Evolutionary conservation across 768 basidiomycete species (phyloP), one percentile per base, ranked within the genome.

Genomic region (Tremella fuciformis): DNA sequence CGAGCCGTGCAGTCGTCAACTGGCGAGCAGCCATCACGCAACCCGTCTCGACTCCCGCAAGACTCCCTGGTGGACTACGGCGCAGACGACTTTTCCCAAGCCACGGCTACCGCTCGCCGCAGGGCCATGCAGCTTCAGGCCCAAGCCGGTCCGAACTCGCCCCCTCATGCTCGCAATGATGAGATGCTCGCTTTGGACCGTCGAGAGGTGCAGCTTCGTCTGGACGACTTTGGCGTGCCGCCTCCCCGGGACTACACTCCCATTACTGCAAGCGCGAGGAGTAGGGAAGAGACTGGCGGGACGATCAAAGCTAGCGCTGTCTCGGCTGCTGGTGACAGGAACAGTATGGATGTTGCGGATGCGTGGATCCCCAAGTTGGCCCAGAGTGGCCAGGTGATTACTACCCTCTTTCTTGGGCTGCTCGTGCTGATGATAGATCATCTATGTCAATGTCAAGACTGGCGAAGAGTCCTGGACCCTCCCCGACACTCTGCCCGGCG

Each of bases 311-410:
- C 29, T 4, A 34, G 29, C 11, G 29, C 29, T 34, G 11, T 34
- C 4, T 11, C 29, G 6, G 29, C 29, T 34, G 29, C 6, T 6
- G 29, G 29, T 34, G 11, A 34, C 11, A 34, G 29, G 11, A 34
- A 4, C 29, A 34, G 29, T 34, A 11, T 34, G 29, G 29, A 34
- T 34, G 29, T 11, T 34, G 11, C 29, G 6, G 65, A 93, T 66
- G 93, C 86, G 77, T 97, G 93, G 93, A 85, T 92, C 74, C 93
- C 93, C 11, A 84, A 85, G 66, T 84, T 94, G 39, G 88, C 88
- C 2, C 78, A 82, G 44, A 85, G 88, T 66, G 89, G 90, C 51
- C 89, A 89, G 83, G 91, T 88, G 71, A 51, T 66, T 70, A 34
- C 29, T 11, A 34, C 6, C 29, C 4, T 34, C 4, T 6, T 6